These are phyloP conservation scores for Schizonepeta tenuifolia DNA, from an alignment of 257 asterid species.

Conservation along the genomic window DNA sequence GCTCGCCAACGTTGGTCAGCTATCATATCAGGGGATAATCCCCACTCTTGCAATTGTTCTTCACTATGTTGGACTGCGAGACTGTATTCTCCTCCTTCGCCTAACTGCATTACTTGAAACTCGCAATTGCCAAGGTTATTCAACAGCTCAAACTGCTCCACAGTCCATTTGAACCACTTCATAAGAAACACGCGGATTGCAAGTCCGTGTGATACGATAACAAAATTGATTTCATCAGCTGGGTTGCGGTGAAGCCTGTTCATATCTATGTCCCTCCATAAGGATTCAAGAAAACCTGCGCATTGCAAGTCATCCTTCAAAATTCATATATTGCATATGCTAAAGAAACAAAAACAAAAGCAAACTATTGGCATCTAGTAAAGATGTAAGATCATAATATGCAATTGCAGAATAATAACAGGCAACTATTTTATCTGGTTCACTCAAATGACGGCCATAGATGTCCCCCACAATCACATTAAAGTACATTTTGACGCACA, in stretches of 20 bases:
- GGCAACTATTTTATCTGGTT: neutral
- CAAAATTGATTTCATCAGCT: slow-evolving; percentile 50
- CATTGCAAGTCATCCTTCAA: slow-evolving; percentile 15
- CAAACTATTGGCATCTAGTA: neutral
- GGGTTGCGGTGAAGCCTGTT: slow-evolving; percentile 50
- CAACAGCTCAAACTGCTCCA: slow-evolving; percentile 58
- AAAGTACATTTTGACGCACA: neutral
- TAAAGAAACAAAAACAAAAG: neutral
- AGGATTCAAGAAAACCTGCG: slow-evolving; percentile 68
- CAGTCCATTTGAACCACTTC: slow-evolving; percentile 77
- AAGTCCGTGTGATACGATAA: slow-evolving; percentile 63
- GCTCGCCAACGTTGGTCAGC: slow-evolving; percentile 66
- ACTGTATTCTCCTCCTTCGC: slow-evolving; percentile 68
- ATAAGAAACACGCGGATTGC: slow-evolving; percentile 65
- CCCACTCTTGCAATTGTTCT: slow-evolving; percentile 57
- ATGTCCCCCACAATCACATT: neutral
- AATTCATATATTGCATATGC: slow-evolving; percentile 6
- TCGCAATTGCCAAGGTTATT: slow-evolving; percentile 59
- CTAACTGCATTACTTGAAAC: slow-evolving; percentile 61
- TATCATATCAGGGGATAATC: slow-evolving; percentile 60
- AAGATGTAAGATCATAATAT: slow-evolving; percentile 1
- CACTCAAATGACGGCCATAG: neutral
- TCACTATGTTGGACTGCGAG: slow-evolving; percentile 56
- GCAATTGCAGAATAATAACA: neutral
- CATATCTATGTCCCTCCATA: slow-evolving; percentile 78